Evolutionary conservation across 306 rosid species (phyloP), one percentile per base, ranked within the genome.

Genomic region (Prunus salicina): DNA sequence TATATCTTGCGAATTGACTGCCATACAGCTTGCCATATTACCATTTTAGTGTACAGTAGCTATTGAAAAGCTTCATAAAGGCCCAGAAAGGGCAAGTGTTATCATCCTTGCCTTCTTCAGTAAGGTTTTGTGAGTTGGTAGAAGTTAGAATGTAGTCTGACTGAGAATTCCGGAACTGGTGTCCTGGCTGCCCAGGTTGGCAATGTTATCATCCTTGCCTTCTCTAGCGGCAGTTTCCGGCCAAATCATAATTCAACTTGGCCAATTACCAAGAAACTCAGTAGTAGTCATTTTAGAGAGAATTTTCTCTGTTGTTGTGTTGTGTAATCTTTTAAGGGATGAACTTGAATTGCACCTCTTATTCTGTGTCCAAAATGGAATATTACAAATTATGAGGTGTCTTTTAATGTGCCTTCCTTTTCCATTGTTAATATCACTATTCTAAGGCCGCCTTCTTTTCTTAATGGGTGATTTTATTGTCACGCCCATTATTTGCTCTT

Each of bases 131-230:
- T 87, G 91, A 81, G 80, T 79, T 92, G 86, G 79, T 76, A 65
- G 41, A 61, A 61, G 80, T 85, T 85, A 86, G 88, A 82, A 80
- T 78, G 79, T 85, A 88, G 92, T 80, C 86, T 82, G 74, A 74
- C 86, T 82, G 80, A 80, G 80, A 80, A 80, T 70, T 86, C 65
- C 80, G 91, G 87, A 79, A 86, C 87, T 75, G 78, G 87, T 85
- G 84, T 82, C 93, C 93, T 89, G 91, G 90, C 97, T 91, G 97
- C 99, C 99, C 99, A 95, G 99, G 99, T 95, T 87, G 97, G 97
- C 93, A 84, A 85, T 78, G 85, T 82, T 88, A 84, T 78, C 75
- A 38, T 6, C 84, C 22, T 80, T 87, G 97, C 97, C 97, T 87
- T 92, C 98, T 87, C 99, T 95, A 75, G 99, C 88, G 99, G 99